phyloP scores from a whole-genome alignment of 176 grass and related monocot genomes.

The Oryza meridionalis region DNA sequence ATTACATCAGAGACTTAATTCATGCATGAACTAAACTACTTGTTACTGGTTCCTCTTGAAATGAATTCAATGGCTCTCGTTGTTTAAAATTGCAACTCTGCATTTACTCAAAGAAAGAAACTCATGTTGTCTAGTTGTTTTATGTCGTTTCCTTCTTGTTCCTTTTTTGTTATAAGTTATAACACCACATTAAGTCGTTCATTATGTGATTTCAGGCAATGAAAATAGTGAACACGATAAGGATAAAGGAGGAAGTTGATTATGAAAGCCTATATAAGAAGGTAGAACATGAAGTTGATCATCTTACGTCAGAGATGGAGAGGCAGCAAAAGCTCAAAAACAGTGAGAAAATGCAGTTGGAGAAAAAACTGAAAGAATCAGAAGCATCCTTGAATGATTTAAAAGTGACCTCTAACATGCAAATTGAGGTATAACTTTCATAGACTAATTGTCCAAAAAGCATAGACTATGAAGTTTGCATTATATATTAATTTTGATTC shows the following conservation, averaged over 20 bases:
- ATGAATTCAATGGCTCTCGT: not conserved
- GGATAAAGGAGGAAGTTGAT: constrained; percentile 95
- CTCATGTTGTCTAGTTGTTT: constrained; percentile 13
- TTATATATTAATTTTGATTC: constrained; percentile 21
- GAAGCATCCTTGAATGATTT: constrained; percentile 65
- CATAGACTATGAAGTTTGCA: not conserved
- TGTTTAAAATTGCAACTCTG: not conserved
- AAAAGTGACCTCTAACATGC: constrained; percentile 46
- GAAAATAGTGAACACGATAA: constrained; percentile 91
- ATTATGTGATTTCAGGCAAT: constrained; percentile 76
- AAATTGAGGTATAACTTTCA: constrained; percentile 67
- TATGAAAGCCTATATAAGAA: constrained; percentile 86
- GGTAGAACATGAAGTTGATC: constrained; percentile 80
- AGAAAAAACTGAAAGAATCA: constrained; percentile 64
- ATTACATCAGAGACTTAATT: not conserved
- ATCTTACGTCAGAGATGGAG: constrained; percentile 91
- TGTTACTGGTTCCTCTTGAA: constrained; percentile 8
- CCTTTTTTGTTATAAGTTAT: constrained; percentile 10
- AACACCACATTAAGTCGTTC: constrained; percentile 1
- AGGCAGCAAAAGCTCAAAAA: constrained; percentile 79
- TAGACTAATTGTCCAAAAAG: not conserved
- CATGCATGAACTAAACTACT: constrained; percentile 2
- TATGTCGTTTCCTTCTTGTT: not conserved
- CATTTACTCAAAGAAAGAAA: constrained; percentile 1
- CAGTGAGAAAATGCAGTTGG: constrained; percentile 67